Percentiles rank a stretch among this genome's conserved stretches.
phyloP scores from a whole-genome alignment of 768 basidiomycete genomes.

The Guyanaporus albipodus region DNA sequence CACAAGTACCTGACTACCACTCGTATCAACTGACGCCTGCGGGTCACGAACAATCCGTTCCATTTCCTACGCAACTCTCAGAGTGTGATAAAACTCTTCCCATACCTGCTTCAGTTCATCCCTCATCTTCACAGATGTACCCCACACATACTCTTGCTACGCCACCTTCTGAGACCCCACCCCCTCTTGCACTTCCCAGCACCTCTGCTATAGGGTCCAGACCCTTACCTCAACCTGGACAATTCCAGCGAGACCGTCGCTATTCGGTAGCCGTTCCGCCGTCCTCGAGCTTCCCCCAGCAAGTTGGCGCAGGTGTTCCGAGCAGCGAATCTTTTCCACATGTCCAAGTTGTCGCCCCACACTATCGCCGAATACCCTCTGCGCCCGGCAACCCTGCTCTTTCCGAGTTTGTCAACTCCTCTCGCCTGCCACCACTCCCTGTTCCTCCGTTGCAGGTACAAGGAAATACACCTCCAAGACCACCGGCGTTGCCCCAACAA shows the following conservation, averaged over 20 bases:
- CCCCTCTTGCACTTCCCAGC: not conserved
- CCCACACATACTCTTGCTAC: slow-evolving; percentile 13
- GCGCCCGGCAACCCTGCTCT: slow-evolving; percentile 24
- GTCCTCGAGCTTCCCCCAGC: slow-evolving; percentile 33
- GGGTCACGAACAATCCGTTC: slow-evolving; percentile 18
- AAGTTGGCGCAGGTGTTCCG: slow-evolving; percentile 14
- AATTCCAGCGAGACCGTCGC: slow-evolving; percentile 28
- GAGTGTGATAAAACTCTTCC: slow-evolving; percentile 18
- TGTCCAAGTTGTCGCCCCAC: slow-evolving; percentile 26
- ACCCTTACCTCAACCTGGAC: slow-evolving; percentile 31
- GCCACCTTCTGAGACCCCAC: slow-evolving; percentile 20
- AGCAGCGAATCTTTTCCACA: slow-evolving; percentile 17
- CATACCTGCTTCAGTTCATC: slow-evolving; percentile 21
- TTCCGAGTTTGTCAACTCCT: slow-evolving; percentile 17
- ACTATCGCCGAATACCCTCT: slow-evolving; percentile 32
- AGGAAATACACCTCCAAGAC: slow-evolving; percentile 34
- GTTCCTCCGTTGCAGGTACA: slow-evolving; percentile 25
- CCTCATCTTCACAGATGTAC: slow-evolving; percentile 26
- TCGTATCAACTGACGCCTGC: slow-evolving; percentile 18
- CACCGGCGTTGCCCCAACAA: slow-evolving; percentile 49
- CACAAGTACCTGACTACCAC: slow-evolving; percentile 26
- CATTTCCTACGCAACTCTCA: slow-evolving; percentile 26
- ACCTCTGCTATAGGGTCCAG: slow-evolving; percentile 22
- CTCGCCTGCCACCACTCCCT: slow-evolving; percentile 24
- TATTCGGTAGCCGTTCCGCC: slow-evolving; percentile 27